Evolutionary conservation across 495 filamentous ascomycete species (phyloP).

Genomic region (Talaromyces trachyspermus): DNA sequence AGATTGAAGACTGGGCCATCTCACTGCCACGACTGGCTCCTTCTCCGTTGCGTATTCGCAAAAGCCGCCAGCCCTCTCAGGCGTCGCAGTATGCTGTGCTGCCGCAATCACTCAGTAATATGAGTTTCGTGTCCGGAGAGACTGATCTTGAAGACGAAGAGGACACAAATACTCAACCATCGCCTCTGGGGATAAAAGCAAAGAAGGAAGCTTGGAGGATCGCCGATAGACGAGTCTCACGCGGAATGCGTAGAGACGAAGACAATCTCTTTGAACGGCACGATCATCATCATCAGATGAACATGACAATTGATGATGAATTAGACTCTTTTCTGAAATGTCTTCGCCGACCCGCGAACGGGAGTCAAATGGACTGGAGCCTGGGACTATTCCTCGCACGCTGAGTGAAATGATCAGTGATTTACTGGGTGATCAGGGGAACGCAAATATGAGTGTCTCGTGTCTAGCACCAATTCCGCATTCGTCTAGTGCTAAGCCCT

Average conservation of each 20-base stretch:
- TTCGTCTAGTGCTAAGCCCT: background rate
- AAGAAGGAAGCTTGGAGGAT: background rate
- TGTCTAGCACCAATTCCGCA: background rate
- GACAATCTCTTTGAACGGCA: background rate
- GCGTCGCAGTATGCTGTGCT: background rate
- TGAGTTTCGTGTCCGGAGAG: background rate
- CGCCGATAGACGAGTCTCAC: background rate
- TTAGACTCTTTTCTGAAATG: too few species aligned
- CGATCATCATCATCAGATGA: too few species aligned
- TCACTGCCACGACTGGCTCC: slow-evolving; percentile 13
- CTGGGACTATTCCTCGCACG: background rate
- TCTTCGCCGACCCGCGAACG: too few species aligned
- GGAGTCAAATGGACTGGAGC: too few species aligned
- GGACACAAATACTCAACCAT: background rate
- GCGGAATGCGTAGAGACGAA: background rate
- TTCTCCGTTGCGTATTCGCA: slow-evolving; percentile 22
- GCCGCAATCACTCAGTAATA: background rate
- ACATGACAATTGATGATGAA: too few species aligned
- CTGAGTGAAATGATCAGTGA: slow-evolving; percentile 2
- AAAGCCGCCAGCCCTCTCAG: background rate
- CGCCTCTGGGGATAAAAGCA: too few species aligned
- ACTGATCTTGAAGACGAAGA: background rate
- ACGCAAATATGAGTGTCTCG: background rate
- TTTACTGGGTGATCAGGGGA: background rate
- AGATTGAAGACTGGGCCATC: background rate